These are phyloP conservation scores for Phytophthora cajani DNA, from an alignment of 352 stramenopile species.

Conservation along the genomic window DNA sequence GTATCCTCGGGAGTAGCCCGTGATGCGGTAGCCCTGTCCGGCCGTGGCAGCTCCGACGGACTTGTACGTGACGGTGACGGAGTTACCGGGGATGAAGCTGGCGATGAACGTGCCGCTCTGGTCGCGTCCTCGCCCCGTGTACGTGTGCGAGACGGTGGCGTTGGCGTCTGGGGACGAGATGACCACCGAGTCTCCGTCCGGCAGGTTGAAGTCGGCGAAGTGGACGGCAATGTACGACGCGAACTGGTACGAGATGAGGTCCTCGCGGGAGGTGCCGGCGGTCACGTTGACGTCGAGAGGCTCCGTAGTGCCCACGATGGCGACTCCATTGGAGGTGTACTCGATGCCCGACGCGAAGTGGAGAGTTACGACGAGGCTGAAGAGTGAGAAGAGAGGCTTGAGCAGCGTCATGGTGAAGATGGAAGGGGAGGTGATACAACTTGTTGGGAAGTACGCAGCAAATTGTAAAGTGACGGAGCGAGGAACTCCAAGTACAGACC, in stretches of 20 bases:
- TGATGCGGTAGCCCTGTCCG: conserved; percentile 46
- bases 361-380: conserved; percentile 20
- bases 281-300: conserved; percentile 34
- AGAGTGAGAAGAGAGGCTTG: conserved; percentile 14
- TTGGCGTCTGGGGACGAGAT: conserved; percentile 45
- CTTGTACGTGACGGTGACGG: conserved; percentile 56
- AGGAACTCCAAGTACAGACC: background rate
- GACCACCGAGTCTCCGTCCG: conserved; percentile 54
- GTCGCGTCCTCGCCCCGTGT: conserved; percentile 48
- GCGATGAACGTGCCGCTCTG: conserved; percentile 49
- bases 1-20: conserved; percentile 53
- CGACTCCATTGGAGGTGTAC: conserved; percentile 43
- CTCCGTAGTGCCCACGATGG: conserved; percentile 48
- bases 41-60: conserved; percentile 11
- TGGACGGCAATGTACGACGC: conserved; percentile 64
- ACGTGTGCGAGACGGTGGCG: conserved; percentile 31
- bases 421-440: conserved; percentile 5
- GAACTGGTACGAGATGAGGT: conserved; percentile 52
- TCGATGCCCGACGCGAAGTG: conserved; percentile 17
- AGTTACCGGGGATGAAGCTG: conserved; percentile 49
- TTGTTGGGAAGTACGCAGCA: conserved; percentile 9
- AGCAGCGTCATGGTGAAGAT: conserved; percentile 11
- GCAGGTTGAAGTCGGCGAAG: conserved; percentile 62
- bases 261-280: conserved; percentile 32
- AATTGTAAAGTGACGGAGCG: conserved; percentile 38